Evolutionary conservation across 2,329 filamentous ascomycete species (phyloP), one percentile per base, ranked within the genome.

Genomic region (Plectosphaerella plurivora): DNA sequence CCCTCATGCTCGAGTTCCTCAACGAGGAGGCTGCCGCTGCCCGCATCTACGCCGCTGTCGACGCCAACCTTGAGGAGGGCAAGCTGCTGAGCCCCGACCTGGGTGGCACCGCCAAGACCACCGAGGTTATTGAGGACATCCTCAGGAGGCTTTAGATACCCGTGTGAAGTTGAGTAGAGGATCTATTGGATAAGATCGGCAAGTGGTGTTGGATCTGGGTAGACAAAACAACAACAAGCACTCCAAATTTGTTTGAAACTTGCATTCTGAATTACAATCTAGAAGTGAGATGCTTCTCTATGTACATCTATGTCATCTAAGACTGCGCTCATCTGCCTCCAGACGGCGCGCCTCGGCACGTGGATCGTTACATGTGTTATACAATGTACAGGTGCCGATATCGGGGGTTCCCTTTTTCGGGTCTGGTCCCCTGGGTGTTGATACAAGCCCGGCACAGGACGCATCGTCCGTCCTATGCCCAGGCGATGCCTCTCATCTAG

Each of bases 1-100:
- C 89, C 35, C 79, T 97, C 57, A 97, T 99, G 94, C 79, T 99
- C 59, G 93, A 97, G 78, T 99, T 97, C 73, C 77, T 97, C 59
- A 85, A 91, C 58, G 86, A 96, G 76, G 87, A 91, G 72, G 77
- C 82, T 57, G 94, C 94, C 18, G 94, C 94, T 35, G 91, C 89
- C 28, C 86, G 79, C 75, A 96, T 99, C 63, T 96, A 97, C 71
- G 81, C 84, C 54, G 94, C 94, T 20, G 91, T 97, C 22, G 94
- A 99, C 72, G 91, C 78, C 44, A 95, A 94, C 69, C 75, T 99
- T 35, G 87, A 87, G 68, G 91, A 94, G 65, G 92, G 86, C 56
- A 87, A 80, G 74, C 77, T 92, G 58, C 72, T 97, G 59, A 94
- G 83, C 66, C 94, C 94, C 18, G 94, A 99, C 68, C 79, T 99